Evolutionary conservation across 2,329 filamentous ascomycete species (phyloP), one percentile per base, ranked within the genome.

Genomic region (Hyphodiscus sp.): DNA sequence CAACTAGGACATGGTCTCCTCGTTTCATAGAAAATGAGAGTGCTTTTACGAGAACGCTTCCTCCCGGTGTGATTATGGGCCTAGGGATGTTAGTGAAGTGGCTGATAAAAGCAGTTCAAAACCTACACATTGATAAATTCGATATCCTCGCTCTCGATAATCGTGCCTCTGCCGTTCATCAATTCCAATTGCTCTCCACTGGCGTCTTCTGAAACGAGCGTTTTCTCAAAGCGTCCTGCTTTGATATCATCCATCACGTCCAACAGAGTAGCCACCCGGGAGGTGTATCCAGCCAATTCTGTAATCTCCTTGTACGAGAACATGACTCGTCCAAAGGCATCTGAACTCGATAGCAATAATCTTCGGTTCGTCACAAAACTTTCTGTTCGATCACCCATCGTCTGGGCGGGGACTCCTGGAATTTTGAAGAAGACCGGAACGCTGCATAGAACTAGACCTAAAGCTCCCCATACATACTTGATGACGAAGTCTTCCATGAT

Each of bases 401-500:
- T 65, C 46, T 68, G 59, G 8, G 74, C 70, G 33, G 70, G 73
- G 13, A 75, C 74, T 1, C 87, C 88, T 0, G 91, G 91, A 18
- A 96, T 80, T 70, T 92, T 92, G 76, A 99, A 88, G 70, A 99
- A 99, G 1, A 97, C 92, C 0, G 94, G 94, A 0, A 96, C 85
- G 70, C 90, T 95, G 76, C 94, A 99, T 10, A 99, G 83, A 59
- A 96, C 71, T 59, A 99, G 78, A 1, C 94, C 94, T 44, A 99
- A 71, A 1, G 94, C 92, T 42, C 94, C 94, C 94, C 94, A 99
- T 72, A 97, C 94, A 69, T 99, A 99, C 71, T 99, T 99, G 72
- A 99, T 96, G 54, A 97, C 90, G 71, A 96, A 99, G 70, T 99
- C 94, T 69, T 99, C 94, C 92, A 97, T 96, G 65, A 99, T 86